Evolutionary conservation across 768 basidiomycete genomes (phyloP).

Genomic region (Lactifluus echinatus): DNA sequence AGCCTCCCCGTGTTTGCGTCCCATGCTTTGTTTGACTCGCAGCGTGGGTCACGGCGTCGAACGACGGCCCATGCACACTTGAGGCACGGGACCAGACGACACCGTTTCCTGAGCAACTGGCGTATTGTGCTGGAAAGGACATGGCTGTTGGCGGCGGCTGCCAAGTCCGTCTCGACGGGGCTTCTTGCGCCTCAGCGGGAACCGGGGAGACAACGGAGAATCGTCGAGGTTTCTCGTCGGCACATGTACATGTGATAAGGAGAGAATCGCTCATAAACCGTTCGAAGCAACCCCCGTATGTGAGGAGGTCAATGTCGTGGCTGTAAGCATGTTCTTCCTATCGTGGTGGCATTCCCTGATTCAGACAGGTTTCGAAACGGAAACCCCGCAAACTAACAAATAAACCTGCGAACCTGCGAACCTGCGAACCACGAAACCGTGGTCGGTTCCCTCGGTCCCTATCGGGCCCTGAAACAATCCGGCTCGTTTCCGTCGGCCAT

Average conservation of each 20-base stretch:
- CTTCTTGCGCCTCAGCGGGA: too few species aligned
- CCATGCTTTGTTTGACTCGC: too few species aligned
- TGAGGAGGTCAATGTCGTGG: neutral
- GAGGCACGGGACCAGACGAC: too few species aligned
- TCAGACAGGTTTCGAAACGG: neutral
- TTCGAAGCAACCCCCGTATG: neutral
- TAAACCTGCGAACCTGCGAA: neutral
- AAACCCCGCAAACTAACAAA: neutral
- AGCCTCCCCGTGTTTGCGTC: neutral
- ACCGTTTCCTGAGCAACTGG: neutral
- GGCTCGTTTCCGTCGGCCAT: neutral
- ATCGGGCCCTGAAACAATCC: neutral
- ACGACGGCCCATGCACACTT: too few species aligned
- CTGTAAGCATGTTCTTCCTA: neutral
- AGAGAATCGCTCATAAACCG: neutral
- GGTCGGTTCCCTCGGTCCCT: neutral
- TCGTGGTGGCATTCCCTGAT: neutral
- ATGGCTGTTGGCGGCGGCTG: too few species aligned
- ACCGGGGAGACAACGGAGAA: conserved; percentile 13
- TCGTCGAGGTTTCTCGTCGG: conserved; percentile 11
- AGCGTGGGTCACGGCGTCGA: too few species aligned
- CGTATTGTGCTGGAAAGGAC: too few species aligned
- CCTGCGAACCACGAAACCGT: neutral
- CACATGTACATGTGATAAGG: neutral
- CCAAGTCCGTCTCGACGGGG: too few species aligned